Evolutionary conservation across 164 flowering plant species (phyloP).

Genomic region (Stephania cephalantha): DNA sequence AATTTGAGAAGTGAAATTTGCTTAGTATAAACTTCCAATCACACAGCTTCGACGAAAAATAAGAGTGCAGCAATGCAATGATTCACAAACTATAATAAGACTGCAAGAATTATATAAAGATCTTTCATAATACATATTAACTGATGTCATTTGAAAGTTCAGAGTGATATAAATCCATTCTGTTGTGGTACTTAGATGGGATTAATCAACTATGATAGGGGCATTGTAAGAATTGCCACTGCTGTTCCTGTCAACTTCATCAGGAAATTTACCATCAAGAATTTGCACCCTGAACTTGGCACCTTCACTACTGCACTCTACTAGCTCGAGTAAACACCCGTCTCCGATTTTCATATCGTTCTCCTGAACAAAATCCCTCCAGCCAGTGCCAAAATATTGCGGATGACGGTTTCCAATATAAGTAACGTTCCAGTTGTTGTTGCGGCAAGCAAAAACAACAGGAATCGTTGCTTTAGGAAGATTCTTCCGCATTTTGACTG

Average conservation of each 20-base stretch:
- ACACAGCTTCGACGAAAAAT: background rate
- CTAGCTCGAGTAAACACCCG: constrained; percentile 44
- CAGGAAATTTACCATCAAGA: constrained; percentile 36
- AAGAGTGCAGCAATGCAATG: background rate
- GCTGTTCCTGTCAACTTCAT: constrained; percentile 8
- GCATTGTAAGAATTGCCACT: constrained; percentile 18
- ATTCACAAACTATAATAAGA: too few species aligned
- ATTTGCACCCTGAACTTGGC: constrained; percentile 37
- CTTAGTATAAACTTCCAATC: background rate
- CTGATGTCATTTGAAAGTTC: background rate
- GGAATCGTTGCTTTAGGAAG: constrained; percentile 24
- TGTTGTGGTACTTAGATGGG: background rate
- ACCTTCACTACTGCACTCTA: constrained; percentile 9
- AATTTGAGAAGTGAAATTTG: background rate
- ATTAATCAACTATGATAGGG: constrained; percentile 21
- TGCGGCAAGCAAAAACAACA: constrained; percentile 18
- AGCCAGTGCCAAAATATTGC: constrained; percentile 16
- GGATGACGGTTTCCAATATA: constrained; percentile 12
- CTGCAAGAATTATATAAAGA: background rate
- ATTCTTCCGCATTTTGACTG: constrained; percentile 8
- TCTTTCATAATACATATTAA: background rate
- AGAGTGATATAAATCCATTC: background rate
- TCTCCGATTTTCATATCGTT: constrained; percentile 36
- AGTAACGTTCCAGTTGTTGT: constrained; percentile 31
- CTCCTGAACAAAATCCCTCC: constrained; percentile 33